Evolutionary conservation across 2,329 filamentous ascomycete species (phyloP).

Genomic region (Periglandula ipomoeae): DNA sequence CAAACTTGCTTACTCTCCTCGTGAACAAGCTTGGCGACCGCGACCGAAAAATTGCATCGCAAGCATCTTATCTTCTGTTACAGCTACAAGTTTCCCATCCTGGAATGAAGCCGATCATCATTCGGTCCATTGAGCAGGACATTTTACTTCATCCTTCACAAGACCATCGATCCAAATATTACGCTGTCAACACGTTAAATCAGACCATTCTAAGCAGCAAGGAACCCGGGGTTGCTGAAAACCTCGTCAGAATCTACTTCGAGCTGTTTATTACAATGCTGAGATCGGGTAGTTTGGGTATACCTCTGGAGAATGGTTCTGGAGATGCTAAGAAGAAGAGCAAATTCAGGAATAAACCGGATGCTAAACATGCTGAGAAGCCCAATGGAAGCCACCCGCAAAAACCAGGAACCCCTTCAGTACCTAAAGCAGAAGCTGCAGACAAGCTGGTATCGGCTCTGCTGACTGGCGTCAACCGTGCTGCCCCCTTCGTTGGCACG

Average conservation of each 20-base stretch:
- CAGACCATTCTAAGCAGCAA: conserved; percentile 86
- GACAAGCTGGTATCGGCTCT: conserved; percentile 92
- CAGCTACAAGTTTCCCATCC: conserved; percentile 85
- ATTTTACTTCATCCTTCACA: conserved; percentile 81
- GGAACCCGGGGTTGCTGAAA: conserved; percentile 71
- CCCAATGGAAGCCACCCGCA: conserved; percentile 6
- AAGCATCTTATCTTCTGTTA: conserved; percentile 85
- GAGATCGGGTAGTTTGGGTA: conserved; percentile 43
- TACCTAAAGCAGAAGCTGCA: conserved; percentile 56
- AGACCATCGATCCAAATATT: conserved; percentile 83
- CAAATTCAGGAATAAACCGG: conserved; percentile 18
- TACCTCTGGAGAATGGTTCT: conserved; percentile 36
- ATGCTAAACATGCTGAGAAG: conserved; percentile 11
- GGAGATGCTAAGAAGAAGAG: conserved; percentile 14
- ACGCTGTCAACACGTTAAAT: conserved; percentile 92
- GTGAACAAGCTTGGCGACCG: conserved; percentile 97
- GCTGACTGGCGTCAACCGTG: conserved; percentile 88
- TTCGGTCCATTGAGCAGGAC: conserved; percentile 78
- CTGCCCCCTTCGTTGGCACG: conserved; percentile 82
- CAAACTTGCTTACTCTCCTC: conserved; percentile 80
- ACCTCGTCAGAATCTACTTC: conserved; percentile 86
- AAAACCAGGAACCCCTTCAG: conserved; percentile 21
- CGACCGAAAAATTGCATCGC: conserved; percentile 89
- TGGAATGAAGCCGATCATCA: conserved; percentile 84
- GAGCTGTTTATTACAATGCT: conserved; percentile 75